A percentile compares a stretch with the other conserved stretches of the same genome.
Conservation (phyloP, 495 filamentous ascomycete genomes). For the Extremus antarcticus region DNA sequence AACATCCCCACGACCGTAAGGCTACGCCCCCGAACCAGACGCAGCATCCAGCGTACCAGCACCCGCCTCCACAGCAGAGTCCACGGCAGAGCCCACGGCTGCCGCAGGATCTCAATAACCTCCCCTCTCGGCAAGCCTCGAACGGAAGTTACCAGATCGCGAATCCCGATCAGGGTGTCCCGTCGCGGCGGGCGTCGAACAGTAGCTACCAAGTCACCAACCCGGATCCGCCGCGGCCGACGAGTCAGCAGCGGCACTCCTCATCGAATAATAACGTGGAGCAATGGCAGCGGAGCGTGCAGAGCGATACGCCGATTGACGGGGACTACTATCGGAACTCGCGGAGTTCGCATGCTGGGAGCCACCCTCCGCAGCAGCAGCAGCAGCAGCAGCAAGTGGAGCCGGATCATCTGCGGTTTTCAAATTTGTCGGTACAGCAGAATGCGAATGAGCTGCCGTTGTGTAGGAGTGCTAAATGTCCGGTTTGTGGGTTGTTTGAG, state of each 20-base stretch:
- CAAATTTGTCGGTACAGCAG: conserved; percentile 6
- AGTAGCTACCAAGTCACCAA: background rate
- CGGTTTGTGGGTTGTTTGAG: conserved; percentile 12
- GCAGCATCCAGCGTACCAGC: background rate
- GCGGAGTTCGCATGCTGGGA: background rate
- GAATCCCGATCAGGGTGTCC: background rate
- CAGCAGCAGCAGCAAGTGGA: background rate
- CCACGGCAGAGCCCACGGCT: background rate
- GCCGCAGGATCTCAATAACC: background rate
- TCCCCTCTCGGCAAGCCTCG: background rate
- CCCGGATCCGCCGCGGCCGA: background rate
- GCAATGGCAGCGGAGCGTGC: conserved; percentile 5
- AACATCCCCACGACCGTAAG: too few species aligned
- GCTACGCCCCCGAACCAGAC: background rate
- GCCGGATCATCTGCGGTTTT: conserved; percentile 8
- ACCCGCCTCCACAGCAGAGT: background rate
- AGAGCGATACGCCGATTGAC: background rate
- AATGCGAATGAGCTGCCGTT: background rate
- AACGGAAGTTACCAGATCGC: background rate
- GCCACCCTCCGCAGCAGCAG: too few species aligned
- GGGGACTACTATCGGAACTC: conserved; percentile 1
- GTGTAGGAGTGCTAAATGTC: conserved; percentile 4
- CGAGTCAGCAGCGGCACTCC: background rate
- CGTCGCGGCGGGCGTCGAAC: background rate
- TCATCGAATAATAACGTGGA: background rate